Evolutionary conservation across 495 filamentous ascomycete species (phyloP).

Genomic region (Aspergillus affinis): DNA sequence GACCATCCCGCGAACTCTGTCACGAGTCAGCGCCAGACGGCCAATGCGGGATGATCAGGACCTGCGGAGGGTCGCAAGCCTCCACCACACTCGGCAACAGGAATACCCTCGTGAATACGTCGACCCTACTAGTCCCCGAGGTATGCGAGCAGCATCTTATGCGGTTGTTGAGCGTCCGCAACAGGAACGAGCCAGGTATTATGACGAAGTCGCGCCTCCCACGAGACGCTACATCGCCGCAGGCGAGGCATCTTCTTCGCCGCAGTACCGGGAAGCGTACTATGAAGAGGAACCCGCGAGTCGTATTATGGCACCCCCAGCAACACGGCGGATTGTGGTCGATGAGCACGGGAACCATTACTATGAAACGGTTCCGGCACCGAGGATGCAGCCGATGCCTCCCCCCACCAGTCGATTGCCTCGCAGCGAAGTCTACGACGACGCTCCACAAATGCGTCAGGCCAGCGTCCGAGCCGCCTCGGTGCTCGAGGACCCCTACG

Average conservation of each 20-base stretch:
- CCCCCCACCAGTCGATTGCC: constrained; percentile 44
- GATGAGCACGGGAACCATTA: constrained; percentile 73
- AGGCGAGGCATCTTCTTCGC: constrained; percentile 61
- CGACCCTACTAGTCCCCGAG: constrained; percentile 43
- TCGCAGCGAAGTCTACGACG: constrained; percentile 38
- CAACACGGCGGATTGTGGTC: constrained; percentile 62
- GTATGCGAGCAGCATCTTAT: constrained; percentile 60
- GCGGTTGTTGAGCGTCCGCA: constrained; percentile 52
- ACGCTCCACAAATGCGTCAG: constrained; percentile 32
- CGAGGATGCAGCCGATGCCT: constrained; percentile 48
- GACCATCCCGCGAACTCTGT: constrained; percentile 37
- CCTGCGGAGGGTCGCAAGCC: constrained; percentile 59
- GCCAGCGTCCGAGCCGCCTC: constrained; percentile 43
- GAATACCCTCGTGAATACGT: constrained; percentile 50
- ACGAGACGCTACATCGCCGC: constrained; percentile 43
- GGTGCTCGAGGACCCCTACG: constrained; percentile 42
- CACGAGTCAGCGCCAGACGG: constrained; percentile 40
- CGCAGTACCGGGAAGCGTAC: constrained; percentile 50
- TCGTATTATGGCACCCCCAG: constrained; percentile 54
- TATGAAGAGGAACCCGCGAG: constrained; percentile 40
- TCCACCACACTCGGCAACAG: constrained; percentile 50
- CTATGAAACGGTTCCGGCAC: constrained; percentile 55
- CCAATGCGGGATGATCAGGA: constrained; percentile 55
- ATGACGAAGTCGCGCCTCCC: constrained; percentile 53
- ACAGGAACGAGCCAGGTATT: constrained; percentile 52